Base-by-base conservation (phyloP, 768 basidiomycete species). In the Cyclocybe aegerita region DNA sequence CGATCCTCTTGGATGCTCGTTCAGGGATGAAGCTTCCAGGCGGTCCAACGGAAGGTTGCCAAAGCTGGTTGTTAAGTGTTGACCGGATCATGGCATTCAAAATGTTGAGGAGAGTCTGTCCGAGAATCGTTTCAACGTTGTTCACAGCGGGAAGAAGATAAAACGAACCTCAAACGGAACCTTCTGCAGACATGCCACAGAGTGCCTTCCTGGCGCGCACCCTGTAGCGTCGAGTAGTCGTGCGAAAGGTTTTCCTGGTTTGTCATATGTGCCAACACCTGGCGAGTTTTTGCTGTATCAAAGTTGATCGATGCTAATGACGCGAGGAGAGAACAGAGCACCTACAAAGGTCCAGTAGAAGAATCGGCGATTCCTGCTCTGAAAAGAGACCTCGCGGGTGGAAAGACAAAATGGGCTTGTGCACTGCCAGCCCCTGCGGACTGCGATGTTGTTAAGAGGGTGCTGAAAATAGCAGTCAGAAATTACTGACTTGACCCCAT, bases 21-120 rank as follows among this genome's bases (percentile, higher is more conserved):
- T 69, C 72, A 0, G 77, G 60, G 14, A 77, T 60, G 44, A 83
- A 68, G 58, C 79, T 83, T 1, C 79, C 80, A 0, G 64, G 46
- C 1, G 78, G 77, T 0, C 82, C 81, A 4, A 82, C 71, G 0
- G 79, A 52, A 0, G 82, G 81, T 54, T 83, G 70, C 82, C 82
- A 83, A 4, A 83, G 64, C 54, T 85, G 82, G 0, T 50, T 12
- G 45, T 84, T 82, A 23, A 84, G 61, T 1, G 75, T 76, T 0
- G 65, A 44, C 0, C 15, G 43, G 7, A 79, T 77, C 74, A 83
- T 71, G 0, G 53, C 40, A 54, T 80, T 80, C 36, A 72, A 77
- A 40, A 75, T 73, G 46, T 72, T 70, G 51, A 79, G 37, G n/a
- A 83, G 66, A 2, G 69, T 76, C 82, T 83, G 16, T n/a, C 7